Evolutionary conservation across 2,329 filamentous ascomycete genomes (phyloP).

Genomic region (Fusarium sp.): DNA sequence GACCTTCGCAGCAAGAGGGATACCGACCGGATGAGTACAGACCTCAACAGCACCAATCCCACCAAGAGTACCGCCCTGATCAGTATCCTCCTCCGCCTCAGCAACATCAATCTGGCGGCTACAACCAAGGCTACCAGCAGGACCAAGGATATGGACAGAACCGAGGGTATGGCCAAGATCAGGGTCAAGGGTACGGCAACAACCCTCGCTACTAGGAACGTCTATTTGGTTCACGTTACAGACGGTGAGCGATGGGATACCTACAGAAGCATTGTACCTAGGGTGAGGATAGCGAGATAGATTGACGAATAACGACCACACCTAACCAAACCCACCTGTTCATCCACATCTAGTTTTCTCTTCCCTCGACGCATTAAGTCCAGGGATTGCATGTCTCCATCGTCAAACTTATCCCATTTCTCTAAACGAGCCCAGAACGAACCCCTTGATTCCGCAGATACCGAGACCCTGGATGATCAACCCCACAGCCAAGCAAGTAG

Average conservation of each 20-base stretch:
- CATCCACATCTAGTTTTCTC: not conserved
- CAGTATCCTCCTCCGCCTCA: constrained; percentile 33
- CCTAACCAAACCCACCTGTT: not conserved
- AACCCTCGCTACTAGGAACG: constrained; percentile 13
- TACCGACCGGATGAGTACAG: constrained; percentile 25
- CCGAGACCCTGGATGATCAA: constrained; percentile 2
- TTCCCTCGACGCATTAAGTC: constrained; percentile 1
- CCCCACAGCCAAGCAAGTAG: not conserved
- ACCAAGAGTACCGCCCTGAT: constrained; percentile 42
- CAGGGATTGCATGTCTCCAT: not conserved
- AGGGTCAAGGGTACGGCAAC: constrained; percentile 24
- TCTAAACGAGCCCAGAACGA: constrained; percentile 1
- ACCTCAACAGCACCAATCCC: constrained; percentile 28
- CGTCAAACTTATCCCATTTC: not conserved
- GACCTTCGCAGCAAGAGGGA: constrained; percentile 13
- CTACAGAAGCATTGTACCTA: not conserved
- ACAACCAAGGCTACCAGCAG: constrained; percentile 33
- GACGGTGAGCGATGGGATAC: not conserved
- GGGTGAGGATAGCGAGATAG: not conserved
- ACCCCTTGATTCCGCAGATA: not conserved
- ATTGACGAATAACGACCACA: constrained; percentile 12
- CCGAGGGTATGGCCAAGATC: constrained; percentile 5
- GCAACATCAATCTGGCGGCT: constrained; percentile 34
- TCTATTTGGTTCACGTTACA: not conserved
- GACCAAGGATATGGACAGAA: constrained; percentile 16